These are phyloP conservation scores for Bimuria novae-zelandiae DNA, from an alignment of 2,329 filamentous ascomycete species.

Conservation along the genomic window DNA sequence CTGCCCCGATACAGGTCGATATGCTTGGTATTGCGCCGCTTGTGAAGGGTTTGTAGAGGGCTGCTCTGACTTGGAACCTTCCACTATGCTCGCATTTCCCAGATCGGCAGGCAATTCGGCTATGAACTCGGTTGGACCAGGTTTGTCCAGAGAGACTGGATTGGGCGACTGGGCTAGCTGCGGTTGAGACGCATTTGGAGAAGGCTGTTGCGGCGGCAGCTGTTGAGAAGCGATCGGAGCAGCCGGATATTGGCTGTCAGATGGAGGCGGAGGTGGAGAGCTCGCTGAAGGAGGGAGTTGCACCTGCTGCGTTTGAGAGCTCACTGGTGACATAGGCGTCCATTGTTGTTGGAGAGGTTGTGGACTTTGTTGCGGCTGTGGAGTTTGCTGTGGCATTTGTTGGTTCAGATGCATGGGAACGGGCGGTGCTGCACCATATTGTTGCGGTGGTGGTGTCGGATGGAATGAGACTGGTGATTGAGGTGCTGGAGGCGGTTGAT, in stretches of 20 bases:
- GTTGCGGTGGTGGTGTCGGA: slow-evolving; percentile 17
- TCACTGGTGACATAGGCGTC: slow-evolving; percentile 23
- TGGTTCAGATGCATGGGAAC: slow-evolving; percentile 19
- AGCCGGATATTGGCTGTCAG: slow-evolving; percentile 15
- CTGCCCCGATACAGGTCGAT: slow-evolving; percentile 24
- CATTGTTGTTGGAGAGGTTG: slow-evolving; percentile 29
- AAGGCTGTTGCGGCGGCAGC: slow-evolving; percentile 16
- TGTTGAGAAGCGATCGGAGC: slow-evolving; percentile 14
- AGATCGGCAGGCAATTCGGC: slow-evolving; percentile 42
- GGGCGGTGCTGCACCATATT: slow-evolving; percentile 16
- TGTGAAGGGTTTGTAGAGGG: slow-evolving; percentile 6
- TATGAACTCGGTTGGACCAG: slow-evolving; percentile 33
- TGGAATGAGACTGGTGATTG: slow-evolving; percentile 15
- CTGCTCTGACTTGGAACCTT: slow-evolving; percentile 18
- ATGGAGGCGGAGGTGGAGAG: slow-evolving; percentile 22
- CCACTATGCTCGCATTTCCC: slow-evolving; percentile 28
- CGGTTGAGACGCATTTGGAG: slow-evolving; percentile 7
- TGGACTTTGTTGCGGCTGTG: slow-evolving; percentile 11
- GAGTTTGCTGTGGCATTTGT: slow-evolving; percentile 3
- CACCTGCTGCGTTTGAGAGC: slow-evolving; percentile 19
- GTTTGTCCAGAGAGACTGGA: slow-evolving; percentile 9
- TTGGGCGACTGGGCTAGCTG: slow-evolving; percentile 19
- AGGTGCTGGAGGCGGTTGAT: slow-evolving; percentile 10
- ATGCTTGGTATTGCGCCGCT: slow-evolving; percentile 35
- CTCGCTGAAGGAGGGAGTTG: slow-evolving; percentile 20